Conservation (phyloP, 768 basidiomycete species). For the Glaciozyma antarctica region DNA sequence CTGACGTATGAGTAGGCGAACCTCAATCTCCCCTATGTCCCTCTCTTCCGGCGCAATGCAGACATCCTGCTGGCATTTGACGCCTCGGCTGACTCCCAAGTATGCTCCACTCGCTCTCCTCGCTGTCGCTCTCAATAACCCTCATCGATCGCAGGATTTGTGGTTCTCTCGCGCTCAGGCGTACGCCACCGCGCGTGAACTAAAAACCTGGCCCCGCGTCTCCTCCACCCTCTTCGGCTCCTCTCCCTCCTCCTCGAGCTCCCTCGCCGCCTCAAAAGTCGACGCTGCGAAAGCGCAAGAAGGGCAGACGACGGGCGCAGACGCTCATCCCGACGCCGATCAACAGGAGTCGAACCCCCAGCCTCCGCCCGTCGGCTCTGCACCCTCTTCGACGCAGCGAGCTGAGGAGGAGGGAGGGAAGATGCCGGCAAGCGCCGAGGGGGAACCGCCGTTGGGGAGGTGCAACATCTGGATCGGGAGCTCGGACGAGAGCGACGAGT, state of each 20-base stretch:
- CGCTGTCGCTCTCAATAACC: background rate
- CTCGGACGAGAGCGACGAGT: background rate
- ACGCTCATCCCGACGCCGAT: background rate
- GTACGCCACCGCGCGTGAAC: slow-evolving; percentile 19
- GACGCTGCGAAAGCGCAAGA: slow-evolving; percentile 27
- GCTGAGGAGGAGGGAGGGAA: background rate
- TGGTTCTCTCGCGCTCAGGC: slow-evolving; percentile 38
- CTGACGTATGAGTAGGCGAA: slow-evolving; percentile 9
- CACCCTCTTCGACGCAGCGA: slow-evolving; percentile 4
- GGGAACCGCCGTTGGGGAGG: slow-evolving; percentile 19
- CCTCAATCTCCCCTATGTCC: slow-evolving; percentile 38
- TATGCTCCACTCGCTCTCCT: background rate
- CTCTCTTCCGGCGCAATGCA: slow-evolving; percentile 33
- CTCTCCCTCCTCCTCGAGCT: slow-evolving; percentile 17
- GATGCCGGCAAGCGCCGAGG: slow-evolving; percentile 1
- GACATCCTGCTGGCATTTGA: slow-evolving; percentile 27
- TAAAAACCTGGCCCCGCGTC: slow-evolving; percentile 17
- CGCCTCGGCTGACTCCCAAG: slow-evolving; percentile 16
- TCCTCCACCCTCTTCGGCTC: background rate
- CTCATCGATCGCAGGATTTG: slow-evolving; percentile 22
- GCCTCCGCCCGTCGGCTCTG: slow-evolving; percentile 16
- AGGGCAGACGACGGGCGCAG: background rate
- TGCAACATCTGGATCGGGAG: slow-evolving; percentile 30
- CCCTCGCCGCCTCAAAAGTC: slow-evolving; percentile 7
- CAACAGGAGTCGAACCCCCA: slow-evolving; percentile 15